Evolutionary conservation across 192 early-diverging fungal genomes (phyloP), one percentile per base, ranked within the genome.

Genomic region (Chytriomyces sp.): DNA sequence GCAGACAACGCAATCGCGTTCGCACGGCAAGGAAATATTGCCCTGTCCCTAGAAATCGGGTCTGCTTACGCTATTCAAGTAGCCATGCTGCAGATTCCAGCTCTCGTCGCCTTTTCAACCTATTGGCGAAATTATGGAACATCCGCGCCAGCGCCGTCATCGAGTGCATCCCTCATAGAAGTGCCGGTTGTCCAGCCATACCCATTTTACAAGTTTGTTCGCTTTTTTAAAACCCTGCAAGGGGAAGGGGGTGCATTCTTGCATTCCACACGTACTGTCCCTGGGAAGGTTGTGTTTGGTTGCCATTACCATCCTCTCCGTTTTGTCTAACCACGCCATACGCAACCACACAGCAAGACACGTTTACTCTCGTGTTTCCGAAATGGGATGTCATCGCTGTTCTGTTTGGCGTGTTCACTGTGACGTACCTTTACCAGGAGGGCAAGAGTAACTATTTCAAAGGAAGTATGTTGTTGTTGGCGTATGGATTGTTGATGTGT

Each of bases 401-500:
- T 69, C 30, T 90, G 70, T 81, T 91, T 60, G 75, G 81, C 52
- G 81, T 82, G 44, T 86, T 89, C 37, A 63, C 83, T 68, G 83
- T 95, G 55, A 94, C 93, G 10, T 96, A 96, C 72, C 91, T 96
- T 19, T 96, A 95, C 79, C 91, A 92, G 64, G 96, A 99, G 79
- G 95, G 95, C 73, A 96, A 93, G 78, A 83, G 88, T 54, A 97
- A 99, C 81, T 97, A 99, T 82, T 99, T 99, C 77, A 97, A 99
- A 81, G 96, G 95, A 19, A 81, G 88, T 4, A 94, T 98, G 56
- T 80, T 98, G 64, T 85, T 95, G 38, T 75, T 97, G 34, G 90
- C 89, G 44, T 98, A 98, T 78, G 78, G 78, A 54, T 89, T 97
- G 10, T 83, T 96, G 70, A 84, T 95, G 75, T 85, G 85, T 12